phyloP scores from a whole-genome alignment of 768 basidiomycete genomes.

The Termitomyces sp. region DNA sequence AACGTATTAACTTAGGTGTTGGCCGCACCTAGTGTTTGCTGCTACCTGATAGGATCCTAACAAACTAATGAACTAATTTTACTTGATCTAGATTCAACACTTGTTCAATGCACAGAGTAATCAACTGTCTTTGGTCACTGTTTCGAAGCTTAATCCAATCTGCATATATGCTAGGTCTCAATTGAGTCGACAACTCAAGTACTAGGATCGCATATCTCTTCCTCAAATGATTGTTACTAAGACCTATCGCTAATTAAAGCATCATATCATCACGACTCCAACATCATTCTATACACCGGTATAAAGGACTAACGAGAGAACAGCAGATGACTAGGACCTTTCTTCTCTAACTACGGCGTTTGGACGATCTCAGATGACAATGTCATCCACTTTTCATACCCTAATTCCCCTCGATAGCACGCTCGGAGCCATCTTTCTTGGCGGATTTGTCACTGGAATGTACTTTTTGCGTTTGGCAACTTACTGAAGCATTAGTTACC shows the following conservation, averaged over 20 bases:
- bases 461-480: not conserved
- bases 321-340: not conserved
- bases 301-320: not conserved
- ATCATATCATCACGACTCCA: not conserved
- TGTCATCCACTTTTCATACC: not conserved
- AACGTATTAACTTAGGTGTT: too few relatives aligned
- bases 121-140: too few relatives aligned
- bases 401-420: not conserved
- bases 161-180: too few relatives aligned
- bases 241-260: not conserved
- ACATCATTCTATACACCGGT: not conserved
- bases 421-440: not conserved
- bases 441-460: not conserved
- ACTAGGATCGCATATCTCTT: too few relatives aligned
- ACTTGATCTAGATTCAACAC: too few relatives aligned
- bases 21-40: too few relatives aligned
- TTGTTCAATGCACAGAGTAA: not conserved
- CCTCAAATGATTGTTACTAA: not conserved
- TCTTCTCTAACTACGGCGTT: not conserved
- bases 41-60: too few relatives aligned
- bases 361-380: not conserved
- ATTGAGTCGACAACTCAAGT: too few relatives aligned
- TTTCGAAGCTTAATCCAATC: too few relatives aligned
- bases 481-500: not conserved
- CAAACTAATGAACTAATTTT: too few relatives aligned